phyloP scores from a whole-genome alignment of 2,329 filamentous ascomycete species.

The Sclerotiophoma versabilis region DNA sequence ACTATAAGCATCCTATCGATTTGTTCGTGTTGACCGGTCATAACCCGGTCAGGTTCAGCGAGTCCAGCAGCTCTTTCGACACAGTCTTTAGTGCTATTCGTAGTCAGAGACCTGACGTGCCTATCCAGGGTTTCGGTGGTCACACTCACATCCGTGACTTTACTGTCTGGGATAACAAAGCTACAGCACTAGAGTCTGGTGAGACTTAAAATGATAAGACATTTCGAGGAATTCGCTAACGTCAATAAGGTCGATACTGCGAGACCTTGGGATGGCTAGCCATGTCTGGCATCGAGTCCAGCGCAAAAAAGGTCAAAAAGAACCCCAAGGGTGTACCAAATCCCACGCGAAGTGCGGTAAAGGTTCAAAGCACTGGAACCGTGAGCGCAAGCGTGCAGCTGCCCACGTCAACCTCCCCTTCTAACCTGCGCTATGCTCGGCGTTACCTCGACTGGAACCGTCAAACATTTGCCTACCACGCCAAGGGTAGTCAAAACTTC shows the following conservation, averaged over 20 bases:
- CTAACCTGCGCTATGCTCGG: slow-evolving; percentile 60
- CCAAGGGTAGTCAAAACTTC: slow-evolving; percentile 56
- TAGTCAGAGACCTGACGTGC: slow-evolving; percentile 61
- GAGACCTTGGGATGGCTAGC: slow-evolving; percentile 73
- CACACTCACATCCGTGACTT: slow-evolving; percentile 72
- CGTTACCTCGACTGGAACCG: slow-evolving; percentile 75
- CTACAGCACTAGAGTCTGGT: slow-evolving; percentile 67
- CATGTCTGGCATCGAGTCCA: slow-evolving; percentile 64
- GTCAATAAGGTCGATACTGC: slow-evolving; percentile 62
- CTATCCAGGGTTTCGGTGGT: slow-evolving; percentile 71
- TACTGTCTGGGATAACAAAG: slow-evolving; percentile 66
- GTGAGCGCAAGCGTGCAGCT: slow-evolving; percentile 40
- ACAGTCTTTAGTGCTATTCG: slow-evolving; percentile 67
- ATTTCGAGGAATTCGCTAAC: slow-evolving; percentile 3
- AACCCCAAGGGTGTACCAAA: slow-evolving; percentile 54
- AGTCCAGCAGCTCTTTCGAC: slow-evolving; percentile 54
- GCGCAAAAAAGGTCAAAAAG: slow-evolving; percentile 52
- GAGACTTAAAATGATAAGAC: neutral
- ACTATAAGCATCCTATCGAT: slow-evolving; percentile 64
- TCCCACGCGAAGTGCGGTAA: slow-evolving; percentile 48
- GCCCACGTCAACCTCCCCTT: slow-evolving; percentile 39
- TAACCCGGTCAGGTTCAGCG: slow-evolving; percentile 62
- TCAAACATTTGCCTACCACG: slow-evolving; percentile 69
- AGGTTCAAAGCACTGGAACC: slow-evolving; percentile 38
- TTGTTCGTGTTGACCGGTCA: slow-evolving; percentile 70